Conservation (phyloP, 495 filamentous ascomycete species). For the Sporormia fimetaria region DNA sequence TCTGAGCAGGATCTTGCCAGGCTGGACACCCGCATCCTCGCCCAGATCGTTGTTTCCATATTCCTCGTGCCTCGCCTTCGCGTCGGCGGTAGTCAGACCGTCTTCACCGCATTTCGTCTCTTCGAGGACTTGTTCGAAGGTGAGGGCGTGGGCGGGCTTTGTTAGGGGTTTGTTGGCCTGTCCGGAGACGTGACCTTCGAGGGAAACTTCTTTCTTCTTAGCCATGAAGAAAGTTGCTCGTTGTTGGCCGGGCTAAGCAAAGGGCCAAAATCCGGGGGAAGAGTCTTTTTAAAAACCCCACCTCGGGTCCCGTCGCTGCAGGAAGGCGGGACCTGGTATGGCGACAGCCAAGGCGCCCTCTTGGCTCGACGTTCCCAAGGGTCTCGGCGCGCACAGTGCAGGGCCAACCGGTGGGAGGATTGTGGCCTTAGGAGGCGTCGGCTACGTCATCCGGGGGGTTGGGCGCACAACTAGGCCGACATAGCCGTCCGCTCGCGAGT, state of each 20-base stretch:
- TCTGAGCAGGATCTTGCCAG: constrained; percentile 46
- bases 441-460: no score
- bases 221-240: constrained; percentile 15
- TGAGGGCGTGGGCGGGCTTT: constrained; percentile 53
- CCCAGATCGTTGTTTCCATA: constrained; percentile 54
- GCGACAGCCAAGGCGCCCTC: constrained; percentile 12
- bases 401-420: not conserved
- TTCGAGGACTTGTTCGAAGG: constrained; percentile 40
- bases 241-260: constrained; percentile 4
- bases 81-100: constrained; percentile 48
- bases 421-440: not conserved
- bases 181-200: constrained; percentile 39
- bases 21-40: constrained; percentile 46
- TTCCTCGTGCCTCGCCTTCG: constrained; percentile 42
- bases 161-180: constrained; percentile 45
- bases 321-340: constrained; percentile 5
- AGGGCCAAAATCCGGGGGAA: constrained; percentile 6
- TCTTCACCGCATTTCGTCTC: constrained; percentile 53
- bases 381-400: not conserved
- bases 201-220: constrained; percentile 23
- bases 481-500: no score
- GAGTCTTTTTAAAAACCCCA: constrained; percentile 9
- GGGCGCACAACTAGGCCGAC: no score
- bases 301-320: no score
- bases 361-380: not conserved